phyloP scores from a whole-genome alignment of 345 rosid genomes.

The Firmiana major region DNA sequence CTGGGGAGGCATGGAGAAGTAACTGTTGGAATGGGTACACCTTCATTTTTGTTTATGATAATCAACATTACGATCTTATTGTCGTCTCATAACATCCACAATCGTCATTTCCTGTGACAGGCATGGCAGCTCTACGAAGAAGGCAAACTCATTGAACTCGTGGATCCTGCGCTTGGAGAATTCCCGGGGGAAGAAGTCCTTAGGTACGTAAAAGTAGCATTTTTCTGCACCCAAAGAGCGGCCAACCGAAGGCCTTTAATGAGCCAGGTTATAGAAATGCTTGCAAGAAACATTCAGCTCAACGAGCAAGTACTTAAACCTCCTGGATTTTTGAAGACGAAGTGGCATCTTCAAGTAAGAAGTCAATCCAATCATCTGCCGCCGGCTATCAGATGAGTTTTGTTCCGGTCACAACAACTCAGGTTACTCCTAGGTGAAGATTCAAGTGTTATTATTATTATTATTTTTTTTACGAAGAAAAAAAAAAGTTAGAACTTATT shows the following conservation, averaged over 20 bases:
- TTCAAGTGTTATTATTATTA: not conserved
- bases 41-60: constrained; percentile 5
- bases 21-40: constrained; percentile 53
- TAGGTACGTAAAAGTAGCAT: constrained; percentile 57
- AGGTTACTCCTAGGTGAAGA: constrained; percentile 53
- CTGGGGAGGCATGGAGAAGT: constrained; percentile 42
- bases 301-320: constrained; percentile 51
- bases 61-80: too few relatives aligned
- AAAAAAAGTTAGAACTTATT: too few relatives aligned
- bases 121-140: constrained; percentile 61
- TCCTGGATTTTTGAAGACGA: constrained; percentile 47
- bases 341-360: constrained; percentile 6
- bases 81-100: too few relatives aligned
- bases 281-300: constrained; percentile 40
- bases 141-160: constrained; percentile 46
- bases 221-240: constrained; percentile 62
- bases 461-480: too few relatives aligned
- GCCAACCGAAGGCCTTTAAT: constrained; percentile 52
- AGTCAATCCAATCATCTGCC: constrained; percentile 6
- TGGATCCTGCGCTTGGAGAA: constrained; percentile 50
- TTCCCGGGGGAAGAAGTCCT: constrained; percentile 45
- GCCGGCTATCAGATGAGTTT: constrained; percentile 42
- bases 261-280: constrained; percentile 70
- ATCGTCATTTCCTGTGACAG: constrained; percentile 22
- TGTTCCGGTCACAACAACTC: constrained; percentile 48